A percentile compares a stretch with the other conserved stretches of the same genome.
Conservation (phyloP, 305 asterid genomes). For the Fraxinus paxiana region DNA sequence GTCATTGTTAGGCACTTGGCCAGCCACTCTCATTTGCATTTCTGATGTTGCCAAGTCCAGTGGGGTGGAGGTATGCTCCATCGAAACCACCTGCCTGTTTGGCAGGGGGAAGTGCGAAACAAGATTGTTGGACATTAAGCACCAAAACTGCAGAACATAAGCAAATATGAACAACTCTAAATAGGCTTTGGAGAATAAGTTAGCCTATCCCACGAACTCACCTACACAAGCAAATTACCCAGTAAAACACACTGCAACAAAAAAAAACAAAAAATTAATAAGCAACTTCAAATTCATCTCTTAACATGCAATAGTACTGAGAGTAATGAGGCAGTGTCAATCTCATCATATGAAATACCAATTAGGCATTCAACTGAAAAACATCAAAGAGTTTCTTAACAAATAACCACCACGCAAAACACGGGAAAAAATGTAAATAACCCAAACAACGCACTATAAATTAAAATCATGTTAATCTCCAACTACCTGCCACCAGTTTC, state of each 20-base stretch:
- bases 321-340: background rate
- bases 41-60: slow-evolving; percentile 22
- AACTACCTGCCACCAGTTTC: background rate
- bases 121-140: slow-evolving; percentile 39
- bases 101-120: slow-evolving; percentile 34
- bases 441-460: background rate
- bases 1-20: slow-evolving; percentile 19
- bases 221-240: background rate
- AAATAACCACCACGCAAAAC: background rate
- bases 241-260: background rate
- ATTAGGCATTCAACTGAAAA: background rate
- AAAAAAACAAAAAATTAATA: background rate
- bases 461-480: background rate
- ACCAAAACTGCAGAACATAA: background rate
- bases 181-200: background rate
- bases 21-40: slow-evolving; percentile 23
- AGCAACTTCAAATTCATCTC: background rate
- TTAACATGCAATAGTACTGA: background rate
- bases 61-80: slow-evolving; percentile 29
- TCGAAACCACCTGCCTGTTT: slow-evolving; percentile 14
- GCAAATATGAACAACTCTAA: background rate
- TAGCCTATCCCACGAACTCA: background rate
- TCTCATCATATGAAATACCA: background rate
- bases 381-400: background rate
- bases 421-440: background rate